Evolutionary conservation across 2,329 filamentous ascomycete species (phyloP).

Genomic region (Trichoderma semiorbis): DNA sequence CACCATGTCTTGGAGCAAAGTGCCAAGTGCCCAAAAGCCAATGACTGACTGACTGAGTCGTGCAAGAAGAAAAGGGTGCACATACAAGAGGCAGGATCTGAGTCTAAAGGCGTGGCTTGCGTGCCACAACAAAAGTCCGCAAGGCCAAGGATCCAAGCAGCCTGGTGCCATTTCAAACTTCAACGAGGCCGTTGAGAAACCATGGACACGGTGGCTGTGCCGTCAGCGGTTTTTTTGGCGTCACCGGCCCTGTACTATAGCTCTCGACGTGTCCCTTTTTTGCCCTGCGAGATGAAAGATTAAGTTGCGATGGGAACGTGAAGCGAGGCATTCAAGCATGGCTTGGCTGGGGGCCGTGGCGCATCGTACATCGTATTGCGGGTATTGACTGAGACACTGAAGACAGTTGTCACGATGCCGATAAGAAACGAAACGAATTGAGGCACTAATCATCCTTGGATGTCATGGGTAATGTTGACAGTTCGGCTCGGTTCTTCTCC

Average conservation of each 20-base stretch:
- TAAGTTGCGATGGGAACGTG: background rate
- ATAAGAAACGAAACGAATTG: background rate
- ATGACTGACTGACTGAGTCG: background rate
- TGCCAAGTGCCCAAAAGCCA: background rate
- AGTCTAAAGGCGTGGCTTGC: conserved; percentile 7
- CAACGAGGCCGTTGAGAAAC: background rate
- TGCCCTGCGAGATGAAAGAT: background rate
- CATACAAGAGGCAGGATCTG: background rate
- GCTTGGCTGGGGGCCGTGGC: background rate
- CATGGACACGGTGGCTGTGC: background rate
- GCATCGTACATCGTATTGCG: background rate
- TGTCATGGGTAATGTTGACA: background rate
- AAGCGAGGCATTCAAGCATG: background rate
- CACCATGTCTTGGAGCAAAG: background rate
- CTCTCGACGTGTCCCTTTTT: background rate
- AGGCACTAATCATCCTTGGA: background rate
- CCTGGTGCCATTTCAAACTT: background rate
- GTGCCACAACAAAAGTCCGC: conserved; percentile 12
- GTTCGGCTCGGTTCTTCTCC: background rate
- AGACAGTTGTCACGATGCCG: background rate
- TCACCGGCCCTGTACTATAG: background rate
- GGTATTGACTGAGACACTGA: background rate
- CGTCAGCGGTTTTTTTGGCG: background rate
- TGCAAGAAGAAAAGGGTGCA: background rate
- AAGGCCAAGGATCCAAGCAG: background rate